Conservation (phyloP, 768 basidiomycete species). For the Xerocomus potaroensis region DNA sequence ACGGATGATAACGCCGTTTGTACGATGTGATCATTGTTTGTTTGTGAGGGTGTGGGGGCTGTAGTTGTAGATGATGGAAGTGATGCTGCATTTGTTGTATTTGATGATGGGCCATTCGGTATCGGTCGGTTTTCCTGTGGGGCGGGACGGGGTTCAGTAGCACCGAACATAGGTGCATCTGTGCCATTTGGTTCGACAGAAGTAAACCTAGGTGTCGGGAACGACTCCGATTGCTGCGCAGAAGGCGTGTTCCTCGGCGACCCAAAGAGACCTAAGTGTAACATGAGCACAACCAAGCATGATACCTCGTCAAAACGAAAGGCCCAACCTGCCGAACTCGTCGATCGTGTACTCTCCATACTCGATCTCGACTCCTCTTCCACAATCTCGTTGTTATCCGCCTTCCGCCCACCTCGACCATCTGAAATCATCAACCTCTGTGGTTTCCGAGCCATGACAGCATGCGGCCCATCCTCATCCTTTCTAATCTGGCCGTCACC, state of each 20-base stretch:
- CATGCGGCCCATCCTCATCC: constrained; percentile 33
- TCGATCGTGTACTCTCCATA: constrained; percentile 24
- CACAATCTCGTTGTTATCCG: constrained; percentile 33
- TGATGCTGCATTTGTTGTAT: constrained; percentile 8
- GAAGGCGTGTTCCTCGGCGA: constrained; percentile 46
- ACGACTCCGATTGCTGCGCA: constrained; percentile 33
- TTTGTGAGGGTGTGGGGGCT: constrained; percentile 6
- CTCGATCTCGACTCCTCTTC: constrained; percentile 38
- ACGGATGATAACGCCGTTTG: constrained; percentile 51
- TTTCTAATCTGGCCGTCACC: constrained; percentile 36
- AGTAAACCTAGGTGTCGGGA: constrained; percentile 22
- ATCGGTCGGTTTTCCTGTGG: constrained; percentile 15
- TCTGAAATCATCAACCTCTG: constrained; percentile 70
- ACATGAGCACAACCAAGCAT: constrained; percentile 1
- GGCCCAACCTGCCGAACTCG: constrained; percentile 9
- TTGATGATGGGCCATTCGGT: constrained; percentile 10
- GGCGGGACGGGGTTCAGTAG: constrained; percentile 9
- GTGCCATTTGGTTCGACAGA: constrained; percentile 23
- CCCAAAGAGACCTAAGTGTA: constrained; percentile 36
- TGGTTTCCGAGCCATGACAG: constrained; percentile 46
- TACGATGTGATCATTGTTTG: constrained; percentile 43
- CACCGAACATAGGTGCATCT: constrained; percentile 14
- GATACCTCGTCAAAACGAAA: not conserved
- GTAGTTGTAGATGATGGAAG: constrained; percentile 8
- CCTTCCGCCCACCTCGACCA: constrained; percentile 35